These are phyloP conservation scores for Penicillium robsamsonii DNA, from an alignment of 495 filamentous ascomycete species.

Conservation along the genomic window DNA sequence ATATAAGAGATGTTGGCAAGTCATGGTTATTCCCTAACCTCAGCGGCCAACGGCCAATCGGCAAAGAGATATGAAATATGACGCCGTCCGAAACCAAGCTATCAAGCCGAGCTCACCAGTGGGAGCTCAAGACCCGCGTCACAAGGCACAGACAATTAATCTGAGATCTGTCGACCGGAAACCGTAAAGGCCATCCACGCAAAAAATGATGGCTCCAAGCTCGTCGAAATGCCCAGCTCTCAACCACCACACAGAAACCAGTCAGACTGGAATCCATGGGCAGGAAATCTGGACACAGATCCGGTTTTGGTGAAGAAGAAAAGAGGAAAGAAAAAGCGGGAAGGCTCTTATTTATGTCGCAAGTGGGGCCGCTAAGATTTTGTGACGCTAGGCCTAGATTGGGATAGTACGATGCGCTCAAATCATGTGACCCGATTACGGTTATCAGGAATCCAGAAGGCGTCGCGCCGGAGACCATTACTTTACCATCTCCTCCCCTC, in stretches of 20 bases:
- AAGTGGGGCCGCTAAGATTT: conserved; percentile 21
- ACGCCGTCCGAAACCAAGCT: conserved; percentile 59
- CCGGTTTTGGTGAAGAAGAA: conserved; percentile 54
- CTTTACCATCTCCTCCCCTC: neutral
- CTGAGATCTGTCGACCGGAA: conserved; percentile 92
- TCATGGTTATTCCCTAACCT: conserved; percentile 85
- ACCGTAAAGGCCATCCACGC: conserved; percentile 68
- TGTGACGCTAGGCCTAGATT: conserved; percentile 20
- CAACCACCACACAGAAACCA: conserved; percentile 61
- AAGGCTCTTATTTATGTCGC: conserved; percentile 33
- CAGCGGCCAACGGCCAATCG: conserved; percentile 76
- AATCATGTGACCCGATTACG: conserved; percentile 14
- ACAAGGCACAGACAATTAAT: conserved; percentile 54
- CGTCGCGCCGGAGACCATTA: conserved; percentile 1
- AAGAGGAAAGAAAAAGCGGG: conserved; percentile 32
- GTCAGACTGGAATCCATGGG: conserved; percentile 44
- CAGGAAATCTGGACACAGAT: conserved; percentile 84
- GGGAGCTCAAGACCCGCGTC: conserved; percentile 66
- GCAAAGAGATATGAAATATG: conserved; percentile 86
- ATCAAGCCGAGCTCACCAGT: conserved; percentile 67
- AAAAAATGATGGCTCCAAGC: conserved; percentile 70
- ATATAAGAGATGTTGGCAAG: conserved; percentile 59
- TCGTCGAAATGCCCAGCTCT: conserved; percentile 81
- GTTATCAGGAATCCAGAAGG: conserved; percentile 13
- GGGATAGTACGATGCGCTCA: conserved; percentile 3